A percentile compares a stretch with the other conserved stretches of the same genome.
Evolutionary conservation across 129 eudicot genomes (phyloP).

Genomic region (Artemisia annua): DNA sequence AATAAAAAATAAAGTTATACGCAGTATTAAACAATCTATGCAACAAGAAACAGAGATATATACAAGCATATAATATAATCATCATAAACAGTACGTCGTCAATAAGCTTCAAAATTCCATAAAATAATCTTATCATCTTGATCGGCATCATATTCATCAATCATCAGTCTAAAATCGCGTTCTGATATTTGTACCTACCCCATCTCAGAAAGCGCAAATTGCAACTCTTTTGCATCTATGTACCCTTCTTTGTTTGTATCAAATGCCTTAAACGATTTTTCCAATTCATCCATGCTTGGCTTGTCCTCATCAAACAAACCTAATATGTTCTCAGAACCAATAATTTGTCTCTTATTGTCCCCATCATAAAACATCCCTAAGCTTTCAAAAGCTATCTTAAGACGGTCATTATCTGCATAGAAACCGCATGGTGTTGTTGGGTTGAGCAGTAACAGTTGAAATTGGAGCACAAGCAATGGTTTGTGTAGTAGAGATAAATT

Average conservation of each 20-base stretch:
- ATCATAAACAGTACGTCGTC: constrained; percentile 34
- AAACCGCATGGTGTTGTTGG: not conserved
- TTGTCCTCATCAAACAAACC: constrained; percentile 47
- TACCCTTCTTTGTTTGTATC: constrained; percentile 66
- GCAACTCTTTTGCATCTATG: constrained; percentile 55
- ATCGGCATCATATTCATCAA: constrained; percentile 44
- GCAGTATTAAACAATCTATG: not conserved
- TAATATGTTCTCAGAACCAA: constrained; percentile 31
- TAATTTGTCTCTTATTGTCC: constrained; percentile 19
- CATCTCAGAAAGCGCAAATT: constrained; percentile 32
- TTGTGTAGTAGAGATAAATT: constrained; percentile 16
- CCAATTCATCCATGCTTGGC: constrained; percentile 59
- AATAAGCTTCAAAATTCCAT: constrained; percentile 55
- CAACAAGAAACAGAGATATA: not conserved
- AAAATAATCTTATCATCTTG: constrained; percentile 58
- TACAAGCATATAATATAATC: constrained; percentile 11
- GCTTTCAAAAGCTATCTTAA: constrained; percentile 45
- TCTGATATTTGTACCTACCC: constrained; percentile 37
- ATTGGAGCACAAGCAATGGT: not conserved
- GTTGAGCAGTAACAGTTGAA: constrained; percentile 26
- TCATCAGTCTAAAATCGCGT: constrained; percentile 54
- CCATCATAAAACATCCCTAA: constrained; percentile 38
- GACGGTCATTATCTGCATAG: not conserved
- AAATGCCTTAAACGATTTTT: constrained; percentile 56
- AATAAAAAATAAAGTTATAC: too few relatives aligned